phyloP scores from a whole-genome alignment of 176 grass and related monocot species.

The Thalia dealbata region DNA sequence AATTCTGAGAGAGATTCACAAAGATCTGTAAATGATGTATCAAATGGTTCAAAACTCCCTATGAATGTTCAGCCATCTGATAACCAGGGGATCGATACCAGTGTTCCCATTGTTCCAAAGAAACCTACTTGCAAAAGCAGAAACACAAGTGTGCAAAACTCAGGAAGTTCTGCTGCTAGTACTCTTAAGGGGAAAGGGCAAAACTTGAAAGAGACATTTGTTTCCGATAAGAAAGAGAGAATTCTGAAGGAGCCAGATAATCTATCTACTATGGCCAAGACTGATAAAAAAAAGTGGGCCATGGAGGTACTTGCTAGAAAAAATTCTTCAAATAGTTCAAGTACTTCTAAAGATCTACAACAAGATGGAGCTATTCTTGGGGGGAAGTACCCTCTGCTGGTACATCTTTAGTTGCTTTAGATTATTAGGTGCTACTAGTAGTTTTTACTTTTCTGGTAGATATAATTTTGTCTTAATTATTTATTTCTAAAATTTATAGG shows the following conservation, averaged over 20 bases:
- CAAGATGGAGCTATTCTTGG: conserved; percentile 48
- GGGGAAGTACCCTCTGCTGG: conserved; percentile 60
- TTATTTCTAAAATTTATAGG: conserved; percentile 39
- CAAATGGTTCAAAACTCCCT: conserved; percentile 16
- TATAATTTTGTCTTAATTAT: conserved; percentile 9
- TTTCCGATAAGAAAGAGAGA: conserved; percentile 20
- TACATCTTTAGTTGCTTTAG: conserved; percentile 25
- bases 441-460: conserved; percentile 17
- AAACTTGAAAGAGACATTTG: conserved; percentile 10
- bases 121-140: conserved; percentile 27
- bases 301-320: conserved; percentile 92
- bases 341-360: conserved; percentile 43
- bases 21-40: conserved; percentile 8
- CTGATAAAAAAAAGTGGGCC: conserved; percentile 91
- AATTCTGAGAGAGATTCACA: conserved; percentile 24
- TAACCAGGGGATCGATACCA: conserved; percentile 22
- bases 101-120: conserved; percentile 27
- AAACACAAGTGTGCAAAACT: conserved; percentile 9
- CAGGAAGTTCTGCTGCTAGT: background rate
- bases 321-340: conserved; percentile 40
- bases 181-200: background rate
- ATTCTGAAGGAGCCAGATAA: conserved; percentile 31
- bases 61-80: conserved; percentile 26
- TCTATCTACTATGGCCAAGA: conserved; percentile 34
- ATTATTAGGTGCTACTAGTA: conserved; percentile 17